Evolutionary conservation across 352 stramenopile genomes (phyloP), one percentile per base, ranked within the genome.

Genomic region (Phytopythium cucurbitacearum): DNA sequence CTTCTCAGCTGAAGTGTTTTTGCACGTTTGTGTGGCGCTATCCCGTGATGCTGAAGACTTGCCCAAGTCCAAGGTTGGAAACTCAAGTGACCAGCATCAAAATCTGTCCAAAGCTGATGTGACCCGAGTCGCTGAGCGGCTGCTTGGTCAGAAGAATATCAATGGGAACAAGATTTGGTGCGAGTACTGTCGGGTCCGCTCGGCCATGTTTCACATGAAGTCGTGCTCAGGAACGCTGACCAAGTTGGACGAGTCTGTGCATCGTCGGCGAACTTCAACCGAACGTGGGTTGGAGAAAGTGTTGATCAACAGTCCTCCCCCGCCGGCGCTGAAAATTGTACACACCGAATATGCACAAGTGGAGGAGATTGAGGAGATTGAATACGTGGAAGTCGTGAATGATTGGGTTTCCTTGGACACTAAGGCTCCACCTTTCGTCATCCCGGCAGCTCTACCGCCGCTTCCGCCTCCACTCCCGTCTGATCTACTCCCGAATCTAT

Each of bases 1-100:
- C 40, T 90, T 89, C 46, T 90, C 77, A 7, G 62, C 73, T 6
- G 80, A 89, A 54, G 65, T 87, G 28, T 89, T 88, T 51, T 40
- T 84, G n/a, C 60, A 64, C 21, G 68, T 87, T 3, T 89, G 71
- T 16, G 36, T 37, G 21, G 16, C n/a, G 4, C 9, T 53, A 1
- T 34, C 48, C 4, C 15, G 36, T 12, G 37, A 5, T 39, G 9
- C 44, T 21, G 38, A 11, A 2, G 36, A 21, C 2, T 15, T 6
- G 16, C 15, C 35, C 13, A 53, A 21, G 28, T 3, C 36, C 6
- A 16, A 8, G 12, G 6, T 32, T 3, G 5, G 33, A 34, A 41
- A 13, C 9, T 8, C 8, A 3, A 5, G 48, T 3, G 12, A 8
- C 6, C 39, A 21, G 21, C 21, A 28, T 28, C 21, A 28, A 28